These are phyloP conservation scores for Chrysosphaeria jannelii DNA, from an alignment of 2,329 filamentous ascomycete genomes.

Conservation along the genomic window DNA sequence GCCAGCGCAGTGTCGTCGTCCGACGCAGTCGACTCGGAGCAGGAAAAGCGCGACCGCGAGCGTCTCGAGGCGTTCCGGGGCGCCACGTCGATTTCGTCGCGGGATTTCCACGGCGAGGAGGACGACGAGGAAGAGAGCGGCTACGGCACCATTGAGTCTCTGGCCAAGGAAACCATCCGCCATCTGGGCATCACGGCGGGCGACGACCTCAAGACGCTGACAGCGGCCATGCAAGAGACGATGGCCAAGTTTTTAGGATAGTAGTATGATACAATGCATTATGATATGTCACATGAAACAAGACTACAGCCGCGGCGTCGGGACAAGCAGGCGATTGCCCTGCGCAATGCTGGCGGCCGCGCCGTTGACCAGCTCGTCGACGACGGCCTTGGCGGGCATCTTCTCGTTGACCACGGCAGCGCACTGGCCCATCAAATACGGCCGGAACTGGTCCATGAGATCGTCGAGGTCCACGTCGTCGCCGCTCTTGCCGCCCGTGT, in stretches of 20 bases:
- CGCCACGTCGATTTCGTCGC: conserved; percentile 73
- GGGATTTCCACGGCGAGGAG: conserved; percentile 85
- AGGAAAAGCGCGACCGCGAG: conserved; percentile 50
- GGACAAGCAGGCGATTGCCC: too few species aligned
- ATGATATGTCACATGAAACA: conserved; percentile 1
- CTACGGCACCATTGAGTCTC: conserved; percentile 75
- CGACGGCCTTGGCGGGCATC: conserved; percentile 69
- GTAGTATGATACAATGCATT: too few species aligned
- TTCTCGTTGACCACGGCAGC: conserved; percentile 80
- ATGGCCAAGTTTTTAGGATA: too few species aligned
- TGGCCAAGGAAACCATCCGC: conserved; percentile 84
- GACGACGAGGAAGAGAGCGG: conserved; percentile 52
- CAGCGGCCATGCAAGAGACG: too few species aligned
- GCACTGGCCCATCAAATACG: conserved; percentile 90
- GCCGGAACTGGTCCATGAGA: conserved; percentile 67
- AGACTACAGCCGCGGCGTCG: conserved; percentile 46
- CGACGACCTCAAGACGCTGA: conserved; percentile 81
- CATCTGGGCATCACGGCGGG: conserved; percentile 88
- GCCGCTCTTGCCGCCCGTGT: conserved; percentile 26
- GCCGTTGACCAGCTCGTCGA: conserved; percentile 77
- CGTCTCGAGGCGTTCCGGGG: conserved; percentile 82
- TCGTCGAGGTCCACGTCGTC: conserved; percentile 50
- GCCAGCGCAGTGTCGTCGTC: too few species aligned
- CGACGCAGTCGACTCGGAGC: conserved; percentile 32
- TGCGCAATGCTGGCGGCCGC: conserved; percentile 40